Evolutionary conservation across 805 yeast species (phyloP), one percentile per base, ranked within the genome.

Genomic region (Nematodospora valgi): DNA sequence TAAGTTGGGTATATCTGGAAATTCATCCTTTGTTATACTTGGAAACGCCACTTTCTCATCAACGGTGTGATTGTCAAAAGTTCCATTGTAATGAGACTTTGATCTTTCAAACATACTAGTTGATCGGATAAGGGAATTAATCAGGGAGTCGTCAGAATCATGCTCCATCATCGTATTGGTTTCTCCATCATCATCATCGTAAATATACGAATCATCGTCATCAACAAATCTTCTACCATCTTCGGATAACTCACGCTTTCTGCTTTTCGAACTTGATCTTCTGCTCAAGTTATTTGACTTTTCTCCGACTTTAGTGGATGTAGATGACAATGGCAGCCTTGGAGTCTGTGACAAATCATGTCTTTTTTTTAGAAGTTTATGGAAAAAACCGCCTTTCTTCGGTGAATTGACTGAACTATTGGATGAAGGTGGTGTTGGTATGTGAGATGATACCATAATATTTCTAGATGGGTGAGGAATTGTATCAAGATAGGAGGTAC

Each of bases 191-290:
- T 50, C 62, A 21, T 54, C 50, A 31, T 53, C 52, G 34, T 43
- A 49, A 6, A 58, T 43, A 31, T 51, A 48, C 1, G 46, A 40
- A 27, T 47, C 51, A 9, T 54, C 60, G 23, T 47, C 51, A 36
- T 52, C 59, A 9, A 52, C 40, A 33, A 26, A 36, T 20, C 31
- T 23, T 16, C 10, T 10, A 5, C 16, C 16, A 26, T 20, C n/a
- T 27, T 15, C 18, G n/a, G n/a, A n/a, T n/a, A n/a, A n/a, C n/a
- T n/a, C n/a, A 9, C 10, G 6, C 13, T 4, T 4, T 30, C 15
- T 30, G 17, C 34, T 30, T 12, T 19, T 30, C 4, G 23, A n/a
- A 23, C 34, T 30, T 13, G 34, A 30, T 17, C 21, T 22, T 22
- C 34, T 22, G 6, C 27, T 16, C 7, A 30, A 8, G 5, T 16